Conservation (phyloP, 2,329 filamentous ascomycete species). For the Epichloe festucae region DNA sequence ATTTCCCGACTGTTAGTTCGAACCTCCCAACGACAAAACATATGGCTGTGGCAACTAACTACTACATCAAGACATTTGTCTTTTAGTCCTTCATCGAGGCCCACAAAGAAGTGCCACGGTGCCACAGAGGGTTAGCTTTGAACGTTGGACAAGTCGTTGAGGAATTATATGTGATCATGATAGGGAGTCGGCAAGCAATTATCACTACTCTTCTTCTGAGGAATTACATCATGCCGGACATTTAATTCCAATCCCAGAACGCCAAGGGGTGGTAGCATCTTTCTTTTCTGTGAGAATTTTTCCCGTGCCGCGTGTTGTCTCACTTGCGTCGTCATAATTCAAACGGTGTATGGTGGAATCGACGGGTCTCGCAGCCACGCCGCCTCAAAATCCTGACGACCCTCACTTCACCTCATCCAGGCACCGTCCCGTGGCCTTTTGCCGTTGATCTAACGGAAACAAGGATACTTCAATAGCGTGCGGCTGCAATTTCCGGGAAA, state of each 20-base stretch:
- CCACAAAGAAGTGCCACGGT: not conserved
- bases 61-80: not conserved
- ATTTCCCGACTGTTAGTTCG: not conserved
- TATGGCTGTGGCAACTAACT: not conserved
- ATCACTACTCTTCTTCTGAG: not conserved
- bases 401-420: not conserved
- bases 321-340: not conserved
- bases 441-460: too few species aligned
- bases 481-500: not conserved
- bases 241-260: not conserved
- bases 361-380: not conserved
- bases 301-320: not conserved
- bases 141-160: not conserved
- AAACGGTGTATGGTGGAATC: not conserved
- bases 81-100: not conserved
- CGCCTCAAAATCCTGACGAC: not conserved
- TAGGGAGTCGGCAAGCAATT: not conserved
- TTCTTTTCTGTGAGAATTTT: not conserved
- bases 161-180: not conserved
- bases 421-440: not conserved
- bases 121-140: not conserved
- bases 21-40: not conserved
- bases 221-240: not conserved
- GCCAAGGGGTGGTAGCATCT: not conserved
- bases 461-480: not conserved